Base-by-base conservation (phyloP, 2,329 filamentous ascomycete genomes). In the Aspergillus neoniger region DNA sequence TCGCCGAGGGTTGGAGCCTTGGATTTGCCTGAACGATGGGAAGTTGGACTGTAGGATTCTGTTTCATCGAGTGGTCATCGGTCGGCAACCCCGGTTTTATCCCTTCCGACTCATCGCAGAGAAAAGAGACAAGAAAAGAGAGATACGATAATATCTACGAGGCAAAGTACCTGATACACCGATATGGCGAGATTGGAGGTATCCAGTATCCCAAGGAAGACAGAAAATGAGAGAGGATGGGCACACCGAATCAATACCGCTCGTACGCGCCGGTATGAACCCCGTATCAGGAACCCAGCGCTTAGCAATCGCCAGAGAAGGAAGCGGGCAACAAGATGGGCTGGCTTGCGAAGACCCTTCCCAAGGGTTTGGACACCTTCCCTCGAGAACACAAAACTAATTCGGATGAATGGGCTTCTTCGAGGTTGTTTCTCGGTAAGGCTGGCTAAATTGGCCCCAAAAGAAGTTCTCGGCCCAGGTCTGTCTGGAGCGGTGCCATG, bases 201-300 rank as follows among this genome's bases (percentile, higher is more conserved):
- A 50, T 50, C 10, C 2, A 28, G 7, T 28, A 8, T 28, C 25
- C 25, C 4, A 7, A 23, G 10, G 14, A 10, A 12, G 4, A 21
- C 10, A 19, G 17, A 21, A 5, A 21, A 8, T 28, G 25, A 5
- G 12, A 36, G 21, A 38, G 43, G 8, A 25, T 17, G 17, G 14
- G 12, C 32, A 15, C 12, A 14, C 32, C 12, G 32, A 15, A 36
- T 25, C 14, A n/a, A 52, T 52, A 60, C 54, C 15, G 21, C 51
- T 49, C 17, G 28, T 61, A 61, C 59, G 50, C 58, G 49, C 50
- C 30, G 53, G 51, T 54, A 53, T 59, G 56, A 48, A 59, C 53
- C 57, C 51, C 47, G 64, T 65, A 62, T 65, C 64, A 65, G 64
- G 64, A 65, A 65, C 64, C 59, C 59, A 54, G 41, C 55, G 58